phyloP scores from a whole-genome alignment of 495 filamentous ascomycete genomes.

The Hypoxylon intermedium region DNA sequence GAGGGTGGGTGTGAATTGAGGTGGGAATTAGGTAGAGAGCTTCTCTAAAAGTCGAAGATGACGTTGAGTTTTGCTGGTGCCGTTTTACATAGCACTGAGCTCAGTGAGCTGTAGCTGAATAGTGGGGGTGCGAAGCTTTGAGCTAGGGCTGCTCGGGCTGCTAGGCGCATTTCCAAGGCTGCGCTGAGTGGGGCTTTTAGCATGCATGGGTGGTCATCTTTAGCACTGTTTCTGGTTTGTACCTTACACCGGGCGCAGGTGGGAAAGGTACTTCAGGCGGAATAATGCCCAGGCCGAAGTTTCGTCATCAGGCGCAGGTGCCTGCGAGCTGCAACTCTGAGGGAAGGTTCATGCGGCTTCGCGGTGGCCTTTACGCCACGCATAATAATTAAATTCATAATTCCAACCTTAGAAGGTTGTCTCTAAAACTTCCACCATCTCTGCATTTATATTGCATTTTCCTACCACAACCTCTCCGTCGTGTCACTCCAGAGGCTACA shows the following conservation, averaged over 20 bases:
- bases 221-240: neutral
- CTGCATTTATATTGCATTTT: no score
- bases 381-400: no score
- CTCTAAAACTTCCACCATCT: constrained; percentile 4
- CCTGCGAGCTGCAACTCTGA: constrained; percentile 13
- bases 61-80: constrained; percentile 41
- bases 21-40: no score
- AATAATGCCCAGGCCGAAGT: constrained; percentile 33
- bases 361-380: no score
- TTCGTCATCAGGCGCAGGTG: constrained; percentile 40
- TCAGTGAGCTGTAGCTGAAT: constrained; percentile 29
- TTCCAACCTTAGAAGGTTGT: no score
- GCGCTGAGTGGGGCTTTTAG: neutral
- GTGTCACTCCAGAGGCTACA: neutral
- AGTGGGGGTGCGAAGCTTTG: constrained; percentile 26
- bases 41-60: no score
- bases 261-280: constrained; percentile 10
- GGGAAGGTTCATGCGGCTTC: no score
- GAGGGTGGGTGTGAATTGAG: no score
- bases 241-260: no score
- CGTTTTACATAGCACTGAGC: constrained; percentile 11
- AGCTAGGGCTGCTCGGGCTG: neutral
- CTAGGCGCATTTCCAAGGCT: neutral
- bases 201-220: neutral
- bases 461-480: no score